Evolutionary conservation across 805 yeast species (phyloP).

Genomic region (Sugiyamaella boreocaroliniensis): DNA sequence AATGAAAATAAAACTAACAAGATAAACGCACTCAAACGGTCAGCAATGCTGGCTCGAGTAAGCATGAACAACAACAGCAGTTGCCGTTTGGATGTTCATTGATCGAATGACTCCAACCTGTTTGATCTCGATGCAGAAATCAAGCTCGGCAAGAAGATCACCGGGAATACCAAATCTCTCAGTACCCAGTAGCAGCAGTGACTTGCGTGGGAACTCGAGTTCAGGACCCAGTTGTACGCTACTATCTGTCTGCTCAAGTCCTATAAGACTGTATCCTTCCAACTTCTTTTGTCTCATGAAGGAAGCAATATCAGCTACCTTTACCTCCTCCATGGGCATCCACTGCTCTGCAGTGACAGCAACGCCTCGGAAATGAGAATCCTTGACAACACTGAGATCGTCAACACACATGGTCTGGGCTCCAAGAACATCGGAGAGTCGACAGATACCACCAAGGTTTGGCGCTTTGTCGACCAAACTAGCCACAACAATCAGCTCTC

Average conservation of each 20-base stretch:
- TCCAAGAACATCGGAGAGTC: conserved; percentile 87
- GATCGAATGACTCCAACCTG: conserved; percentile 90
- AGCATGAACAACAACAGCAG: conserved; percentile 90
- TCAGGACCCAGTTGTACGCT: conserved; percentile 63
- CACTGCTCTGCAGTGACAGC: conserved; percentile 93
- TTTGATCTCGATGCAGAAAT: conserved; percentile 81
- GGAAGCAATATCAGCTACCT: conserved; percentile 43
- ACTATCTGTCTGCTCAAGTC: conserved; percentile 87
- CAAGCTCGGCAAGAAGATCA: conserved; percentile 69
- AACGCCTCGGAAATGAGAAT: conserved; percentile 72
- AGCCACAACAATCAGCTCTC: conserved; percentile 84
- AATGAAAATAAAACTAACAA: not conserved
- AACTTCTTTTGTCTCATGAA: conserved; percentile 54
- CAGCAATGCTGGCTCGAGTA: conserved; percentile 63
- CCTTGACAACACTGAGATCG: conserved; percentile 55
- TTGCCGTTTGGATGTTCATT: conserved; percentile 95
- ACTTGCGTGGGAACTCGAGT: conserved; percentile 69
- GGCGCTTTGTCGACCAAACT: conserved; percentile 90
- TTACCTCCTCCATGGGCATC: conserved; percentile 89
- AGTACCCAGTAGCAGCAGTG: conserved; percentile 71
- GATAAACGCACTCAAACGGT: not conserved
- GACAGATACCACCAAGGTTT: conserved; percentile 88
- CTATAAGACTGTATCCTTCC: conserved; percentile 82
- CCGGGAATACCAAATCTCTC: conserved; percentile 93
- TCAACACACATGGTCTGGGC: conserved; percentile 75